phyloP scores from a whole-genome alignment of 2,329 filamentous ascomycete genomes.

The Polytolypa hystricis region DNA sequence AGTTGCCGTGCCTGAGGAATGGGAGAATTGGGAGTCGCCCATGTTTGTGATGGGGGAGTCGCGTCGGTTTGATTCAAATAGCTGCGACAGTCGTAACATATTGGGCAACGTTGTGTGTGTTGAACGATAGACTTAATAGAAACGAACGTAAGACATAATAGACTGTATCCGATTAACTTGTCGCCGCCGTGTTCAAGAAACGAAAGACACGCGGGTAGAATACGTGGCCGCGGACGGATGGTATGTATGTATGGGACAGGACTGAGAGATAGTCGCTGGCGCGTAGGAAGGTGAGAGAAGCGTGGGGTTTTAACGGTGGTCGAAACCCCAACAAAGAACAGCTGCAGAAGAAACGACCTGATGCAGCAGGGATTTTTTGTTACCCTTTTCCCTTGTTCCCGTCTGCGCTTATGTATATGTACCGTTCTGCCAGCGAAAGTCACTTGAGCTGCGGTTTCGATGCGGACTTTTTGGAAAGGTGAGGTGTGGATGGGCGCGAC shows the following conservation, averaged over 20 bases:
- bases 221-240: conserved; percentile 8
- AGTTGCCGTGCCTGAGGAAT: conserved; percentile 12
- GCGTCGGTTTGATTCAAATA: conserved; percentile 23
- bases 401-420: too few species aligned
- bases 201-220: conserved; percentile 2
- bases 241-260: too few species aligned
- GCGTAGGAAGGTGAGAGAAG: neutral
- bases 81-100: conserved; percentile 27
- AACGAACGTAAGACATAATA: conserved; percentile 1
- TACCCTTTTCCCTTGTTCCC: too few species aligned
- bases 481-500: too few species aligned
- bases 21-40: conserved; percentile 13
- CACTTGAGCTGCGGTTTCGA: too few species aligned
- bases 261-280: neutral
- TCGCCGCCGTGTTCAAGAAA: neutral
- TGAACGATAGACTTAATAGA: conserved; percentile 1
- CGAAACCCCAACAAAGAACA: too few species aligned
- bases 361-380: too few species aligned
- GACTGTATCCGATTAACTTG: neutral
- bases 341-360: too few species aligned
- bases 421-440: too few species aligned
- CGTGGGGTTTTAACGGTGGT: conserved; percentile 3
- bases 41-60: conserved; percentile 20
- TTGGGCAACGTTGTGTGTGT: conserved; percentile 2
- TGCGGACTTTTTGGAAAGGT: too few species aligned